Base-by-base conservation (phyloP, 768 basidiomycete genomes). In the Lentinula raphanica region DNA sequence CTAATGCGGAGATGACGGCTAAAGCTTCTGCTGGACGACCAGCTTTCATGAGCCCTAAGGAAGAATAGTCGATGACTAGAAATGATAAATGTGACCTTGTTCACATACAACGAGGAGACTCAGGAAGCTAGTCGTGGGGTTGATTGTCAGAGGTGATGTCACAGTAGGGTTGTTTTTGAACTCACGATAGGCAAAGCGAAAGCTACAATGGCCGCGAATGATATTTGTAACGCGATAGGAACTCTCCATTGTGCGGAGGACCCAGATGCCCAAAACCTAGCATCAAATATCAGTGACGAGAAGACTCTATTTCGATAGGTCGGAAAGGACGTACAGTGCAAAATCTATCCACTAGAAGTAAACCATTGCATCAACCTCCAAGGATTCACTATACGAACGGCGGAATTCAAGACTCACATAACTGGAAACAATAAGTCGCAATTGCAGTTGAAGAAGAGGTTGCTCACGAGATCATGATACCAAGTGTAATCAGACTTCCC, bases 261-360 rank as follows among this genome's bases (percentile, higher is more conserved):
- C 8, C 65, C 72, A 39, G 71, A 71, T 5, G 74, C 74, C 79
- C 77, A 86, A 67, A 78, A 83, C 29, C 81, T 83, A 55, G 15
- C 15, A 28, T 9, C 8, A 12, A 4, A 11, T 39, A n/a, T 46
- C 11, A 29, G 2, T 31, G 17, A 44, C 32, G 11, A 28, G n/a
- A 15, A 44, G 19, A n/a, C 11, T 4, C 11, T 13, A 9, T 35
- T 11, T 25, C n/a, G 9, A 29, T 40, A 32, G n/a, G 46, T n/a
- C 27, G n/a, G 53, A 7, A n/a, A n/a, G n/a, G n/a, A 68, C 77
- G 31, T 67, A 83, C 80, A 84, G 69, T 21, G 81, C 84, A 54
- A 87, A 84, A 63, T 85, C 84, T 61, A 86, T 72, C 85, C 86
- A 86, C 80, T 83, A 48, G 5, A n/a, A n/a, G n/a, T n/a, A n/a